Evolutionary conservation across 108 stramenopile species (phyloP), one percentile per base, ranked within the genome.

Genomic region (Fragilaria crotonensis): DNA sequence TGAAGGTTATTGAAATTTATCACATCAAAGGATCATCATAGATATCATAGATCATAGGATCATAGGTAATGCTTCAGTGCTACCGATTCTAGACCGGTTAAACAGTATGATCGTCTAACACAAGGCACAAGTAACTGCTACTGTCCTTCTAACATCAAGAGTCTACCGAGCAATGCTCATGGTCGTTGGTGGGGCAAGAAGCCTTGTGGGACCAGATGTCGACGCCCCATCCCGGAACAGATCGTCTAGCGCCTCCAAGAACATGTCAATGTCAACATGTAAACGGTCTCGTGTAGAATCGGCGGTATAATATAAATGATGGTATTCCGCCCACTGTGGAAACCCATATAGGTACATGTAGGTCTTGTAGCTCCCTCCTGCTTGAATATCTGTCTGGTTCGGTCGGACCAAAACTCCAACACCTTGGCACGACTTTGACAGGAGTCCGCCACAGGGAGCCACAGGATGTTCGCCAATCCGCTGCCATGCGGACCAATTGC

Each of bases 401-500:
- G 51, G 51, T 22, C 25, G 23, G 25, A 27, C 31, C 2, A 57
- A 30, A 57, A 57, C 33, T 57, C 56, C 31, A 57, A 57, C 2
- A 57, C 45, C 33, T 57, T 27, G 18, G 56, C 17, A 4, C 56
- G 21, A 2, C 5, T 1, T 41, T 57, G 3, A 20, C 56, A 57
- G n/a, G 56, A 36, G 19, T 46, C 59, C 45, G 47, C 47, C 14
- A 7, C 36, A 11, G 36, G 36, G 11, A 41, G 14, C 59, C 59
- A 60, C 17, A 60, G 29, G 18, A 60, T 29, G 59, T 60, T 60
- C 22, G 45, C 45, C 1, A 60, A 9, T 4, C 59, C 59, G 28
- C 46, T 48, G 2, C 59, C 59, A 26, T 60, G 59, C 1, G 59
- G 59, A 25, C 59, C 59, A 48, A 60, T 60, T 2, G 48, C 25